A percentile compares a stretch with the other conserved stretches of the same genome.
Conservation (phyloP, 2,329 filamentous ascomycete species). For the Fusarium equiseti region DNA sequence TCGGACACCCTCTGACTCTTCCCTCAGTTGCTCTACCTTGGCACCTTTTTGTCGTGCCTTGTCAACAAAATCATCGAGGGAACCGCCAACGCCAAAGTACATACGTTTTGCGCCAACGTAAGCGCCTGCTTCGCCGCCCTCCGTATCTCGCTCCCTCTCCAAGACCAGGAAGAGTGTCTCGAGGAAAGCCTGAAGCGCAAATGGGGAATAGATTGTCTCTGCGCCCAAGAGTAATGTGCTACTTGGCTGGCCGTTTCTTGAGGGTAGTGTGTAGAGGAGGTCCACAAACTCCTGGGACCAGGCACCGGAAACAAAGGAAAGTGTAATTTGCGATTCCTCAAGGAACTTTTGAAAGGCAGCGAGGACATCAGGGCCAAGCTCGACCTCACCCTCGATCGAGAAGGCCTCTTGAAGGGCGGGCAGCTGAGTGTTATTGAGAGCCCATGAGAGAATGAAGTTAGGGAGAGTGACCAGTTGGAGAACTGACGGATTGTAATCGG, state of each 20-base stretch:
- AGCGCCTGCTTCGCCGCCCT: constrained; percentile 65
- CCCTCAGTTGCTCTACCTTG: constrained; percentile 63
- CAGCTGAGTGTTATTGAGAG: constrained; percentile 58
- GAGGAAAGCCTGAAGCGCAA: constrained; percentile 75
- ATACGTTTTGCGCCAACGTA: constrained; percentile 81
- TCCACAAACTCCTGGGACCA: constrained; percentile 76
- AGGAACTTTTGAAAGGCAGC: constrained; percentile 70
- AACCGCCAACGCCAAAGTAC: constrained; percentile 88
- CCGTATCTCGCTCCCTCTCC: constrained; percentile 53
- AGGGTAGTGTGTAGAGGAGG: constrained; percentile 61
- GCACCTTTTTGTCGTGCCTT: constrained; percentile 63
- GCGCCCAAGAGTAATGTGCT: constrained; percentile 74
- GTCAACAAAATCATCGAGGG: constrained; percentile 78
- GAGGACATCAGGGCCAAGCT: constrained; percentile 70
- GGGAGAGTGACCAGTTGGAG: constrained; percentile 83
- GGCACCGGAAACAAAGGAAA: constrained; percentile 79
- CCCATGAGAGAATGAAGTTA: constrained; percentile 80
- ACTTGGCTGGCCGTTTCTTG: constrained; percentile 16
- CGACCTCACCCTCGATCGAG: constrained; percentile 69
- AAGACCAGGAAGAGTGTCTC: constrained; percentile 73
- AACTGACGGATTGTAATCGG: constrained; percentile 85
- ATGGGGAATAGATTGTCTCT: constrained; percentile 86
- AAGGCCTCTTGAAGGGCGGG: constrained; percentile 60
- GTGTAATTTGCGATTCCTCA: constrained; percentile 59
- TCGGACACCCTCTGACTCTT: constrained; percentile 71